phyloP scores from a whole-genome alignment of 1,139 yeast genomes.

The Geotrichum europaeum region DNA sequence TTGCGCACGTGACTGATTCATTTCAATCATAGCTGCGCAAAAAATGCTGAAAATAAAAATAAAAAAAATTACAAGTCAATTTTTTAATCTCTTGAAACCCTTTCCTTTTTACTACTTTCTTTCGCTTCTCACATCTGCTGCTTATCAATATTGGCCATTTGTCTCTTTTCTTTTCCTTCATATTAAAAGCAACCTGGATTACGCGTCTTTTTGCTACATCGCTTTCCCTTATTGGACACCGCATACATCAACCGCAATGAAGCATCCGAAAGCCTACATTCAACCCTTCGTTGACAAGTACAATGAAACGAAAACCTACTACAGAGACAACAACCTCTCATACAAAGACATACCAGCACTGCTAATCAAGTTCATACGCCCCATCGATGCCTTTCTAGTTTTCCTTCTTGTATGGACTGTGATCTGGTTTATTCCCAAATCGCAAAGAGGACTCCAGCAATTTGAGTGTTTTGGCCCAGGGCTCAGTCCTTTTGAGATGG shows the following conservation, averaged over 20 bases:
- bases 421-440: constrained; percentile 18
- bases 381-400: constrained; percentile 14
- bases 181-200: not conserved
- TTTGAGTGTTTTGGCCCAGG: constrained; percentile 30
- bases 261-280: constrained; percentile 6
- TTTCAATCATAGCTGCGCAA: not conserved
- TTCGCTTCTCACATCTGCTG: not conserved
- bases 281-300: constrained; percentile 1
- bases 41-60: not conserved
- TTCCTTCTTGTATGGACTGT: constrained; percentile 18
- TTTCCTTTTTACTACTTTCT: not conserved
- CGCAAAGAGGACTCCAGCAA: constrained; percentile 20
- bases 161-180: not conserved
- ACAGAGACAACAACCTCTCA: not conserved
- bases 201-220: not conserved
- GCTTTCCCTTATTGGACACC: not conserved
- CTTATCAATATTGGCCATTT: not conserved
- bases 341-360: not conserved
- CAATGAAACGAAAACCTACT: not conserved
- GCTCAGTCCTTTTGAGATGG: constrained; percentile 28
- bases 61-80: not conserved
- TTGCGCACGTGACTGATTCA: not conserved
- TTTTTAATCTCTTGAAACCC: not conserved
- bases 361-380: not conserved
- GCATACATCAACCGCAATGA: not conserved